Percentiles rank a stretch among this genome's conserved stretches.
These are phyloP conservation scores for Chaetomiaceae sp. DNA, from an alignment of 2,329 filamentous ascomycete genomes.

Conservation along the genomic window DNA sequence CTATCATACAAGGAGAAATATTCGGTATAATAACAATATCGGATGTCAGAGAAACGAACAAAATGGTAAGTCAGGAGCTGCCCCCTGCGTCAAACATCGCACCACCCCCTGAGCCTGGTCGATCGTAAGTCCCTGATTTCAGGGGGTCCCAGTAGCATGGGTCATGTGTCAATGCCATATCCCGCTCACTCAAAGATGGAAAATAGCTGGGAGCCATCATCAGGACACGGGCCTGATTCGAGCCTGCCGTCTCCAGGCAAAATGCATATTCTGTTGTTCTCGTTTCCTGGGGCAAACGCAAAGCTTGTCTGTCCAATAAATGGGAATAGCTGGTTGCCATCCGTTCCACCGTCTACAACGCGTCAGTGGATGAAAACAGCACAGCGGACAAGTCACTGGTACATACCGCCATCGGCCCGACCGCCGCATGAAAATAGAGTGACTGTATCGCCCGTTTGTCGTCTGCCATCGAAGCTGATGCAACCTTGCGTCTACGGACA, in stretches of 20 bases:
- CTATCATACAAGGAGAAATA: too few species aligned
- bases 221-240: conserved; percentile 30
- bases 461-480: conserved; percentile 45
- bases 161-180: neutral
- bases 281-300: conserved; percentile 42
- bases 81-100: too few species aligned
- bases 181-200: conserved; percentile 27
- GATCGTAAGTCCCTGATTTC: too few species aligned
- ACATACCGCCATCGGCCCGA: conserved; percentile 44
- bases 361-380: conserved; percentile 5
- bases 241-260: conserved; percentile 35
- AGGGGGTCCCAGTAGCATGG: too few species aligned
- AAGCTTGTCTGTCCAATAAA: conserved; percentile 42
- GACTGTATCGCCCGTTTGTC: conserved; percentile 43
- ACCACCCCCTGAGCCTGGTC: neutral
- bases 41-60: neutral
- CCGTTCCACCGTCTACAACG: conserved; percentile 40
- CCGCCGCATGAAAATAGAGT: conserved; percentile 51
- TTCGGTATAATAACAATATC: too few species aligned
- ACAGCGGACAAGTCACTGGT: too few species aligned
- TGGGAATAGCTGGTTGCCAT: conserved; percentile 46
- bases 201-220: conserved; percentile 31
- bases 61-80: neutral
- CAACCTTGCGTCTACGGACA: conserved; percentile 39
- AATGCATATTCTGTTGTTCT: conserved; percentile 41